Conservation (phyloP, 495 filamentous ascomycete species). For the Evernia prunastri region DNA sequence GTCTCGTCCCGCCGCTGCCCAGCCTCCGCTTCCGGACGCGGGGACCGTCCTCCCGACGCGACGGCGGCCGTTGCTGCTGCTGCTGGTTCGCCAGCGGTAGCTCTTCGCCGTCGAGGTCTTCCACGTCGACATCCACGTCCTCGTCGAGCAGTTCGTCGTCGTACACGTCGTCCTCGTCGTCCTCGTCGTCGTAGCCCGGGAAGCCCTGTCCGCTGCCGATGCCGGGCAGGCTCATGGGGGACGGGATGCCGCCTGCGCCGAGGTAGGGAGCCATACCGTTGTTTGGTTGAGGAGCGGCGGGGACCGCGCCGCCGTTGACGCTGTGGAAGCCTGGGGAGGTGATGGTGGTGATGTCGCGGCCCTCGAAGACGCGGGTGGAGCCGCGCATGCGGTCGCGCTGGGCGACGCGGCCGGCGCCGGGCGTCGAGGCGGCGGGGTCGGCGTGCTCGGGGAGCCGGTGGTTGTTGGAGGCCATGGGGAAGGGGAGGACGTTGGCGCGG, state of each 20-base stretch:
- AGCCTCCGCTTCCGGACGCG: conserved; percentile 1
- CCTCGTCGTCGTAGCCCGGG: conserved; percentile 9
- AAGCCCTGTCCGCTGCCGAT: conserved; percentile 13
- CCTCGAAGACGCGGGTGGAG: conserved; percentile 21
- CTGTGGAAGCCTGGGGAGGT: conserved; percentile 14
- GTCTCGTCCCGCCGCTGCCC: conserved; percentile 1
- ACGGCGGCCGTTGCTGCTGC: too few species aligned
- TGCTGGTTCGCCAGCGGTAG: too few species aligned
- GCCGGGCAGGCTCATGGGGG: conserved; percentile 4
- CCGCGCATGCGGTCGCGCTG: conserved; percentile 23
- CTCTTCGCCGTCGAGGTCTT: conserved; percentile 10
- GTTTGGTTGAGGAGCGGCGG: too few species aligned
- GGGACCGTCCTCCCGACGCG: not conserved
- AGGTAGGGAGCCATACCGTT: too few species aligned
- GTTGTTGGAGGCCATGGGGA: conserved; percentile 41
- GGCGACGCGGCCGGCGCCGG: conserved; percentile 19
- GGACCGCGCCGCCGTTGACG: conserved; percentile 1
- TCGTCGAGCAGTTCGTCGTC: conserved; percentile 17
- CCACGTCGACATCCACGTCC: not conserved
- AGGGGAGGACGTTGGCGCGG: conserved; percentile 77
- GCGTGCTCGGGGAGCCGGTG: too few species aligned
- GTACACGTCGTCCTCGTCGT: conserved; percentile 8
- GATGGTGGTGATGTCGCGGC: conserved; percentile 18
- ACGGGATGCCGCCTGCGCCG: too few species aligned
- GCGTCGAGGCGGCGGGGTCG: not conserved